Base-by-base conservation (phyloP, 2,329 filamentous ascomycete genomes). In the Penicillium sp. region DNA sequence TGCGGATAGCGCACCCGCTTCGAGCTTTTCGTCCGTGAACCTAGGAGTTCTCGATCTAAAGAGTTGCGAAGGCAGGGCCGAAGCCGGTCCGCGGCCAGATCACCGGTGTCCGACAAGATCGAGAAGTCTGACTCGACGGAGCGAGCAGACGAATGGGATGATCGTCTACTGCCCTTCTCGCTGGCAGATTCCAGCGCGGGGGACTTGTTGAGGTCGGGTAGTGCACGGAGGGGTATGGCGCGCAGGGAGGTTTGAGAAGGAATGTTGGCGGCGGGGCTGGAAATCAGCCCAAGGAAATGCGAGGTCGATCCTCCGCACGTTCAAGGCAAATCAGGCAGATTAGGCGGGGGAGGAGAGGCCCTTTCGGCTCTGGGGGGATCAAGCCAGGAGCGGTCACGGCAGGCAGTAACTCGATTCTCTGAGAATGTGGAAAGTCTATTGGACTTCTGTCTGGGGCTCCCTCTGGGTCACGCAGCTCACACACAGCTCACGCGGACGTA, bases 31-130 rank as follows among this genome's bases (percentile, higher is more conserved):
- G 58, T 60, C 47, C 62, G 66, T 53, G 57, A 62, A 48, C 63
- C 77, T 61, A 84, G 75, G 47, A 79, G 74, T 61, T 82, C 79
- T 63, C 73, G 81, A 69, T 88, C 82, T 50, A 86, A 72, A 60
- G 83, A 83, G 61, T 82, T 77, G 65, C 79, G 78, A 52, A 92
- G 78, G 63, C 82, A 84, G 61, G 83, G 81, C 61, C 82, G 84
- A 60, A 95, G 79, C 52, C 89, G 88, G 69, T 95, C 89, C 72
- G 96, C 92, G 65, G 89, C 89, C 64, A 97, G 82, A 73, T 97
- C 93, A 66, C 90, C 92, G 39, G 92, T 95, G 72, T 96, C 90
- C 67, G 88, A 91, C 90, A 89, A 96, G 62, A 88, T 83, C 51
- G 85, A 89, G 71, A 88, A 88, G 64, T 86, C 82, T 53, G 83